Evolutionary conservation across 345 rosid genomes (phyloP).

Genomic region (Citrus medica): DNA sequence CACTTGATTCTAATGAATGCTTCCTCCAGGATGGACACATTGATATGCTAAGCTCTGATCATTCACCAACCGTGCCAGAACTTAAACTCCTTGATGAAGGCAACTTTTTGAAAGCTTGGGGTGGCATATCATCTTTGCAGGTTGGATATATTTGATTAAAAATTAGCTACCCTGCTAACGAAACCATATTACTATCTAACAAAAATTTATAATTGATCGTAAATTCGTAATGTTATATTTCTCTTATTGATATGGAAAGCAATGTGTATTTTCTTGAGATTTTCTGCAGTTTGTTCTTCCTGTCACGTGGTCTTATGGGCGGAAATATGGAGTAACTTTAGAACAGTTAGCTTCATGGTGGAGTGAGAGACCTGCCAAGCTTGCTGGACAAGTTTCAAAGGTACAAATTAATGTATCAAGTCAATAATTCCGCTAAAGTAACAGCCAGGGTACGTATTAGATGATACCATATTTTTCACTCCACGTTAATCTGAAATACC

Average conservation of each 20-base stretch:
- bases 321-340: slow-evolving; percentile 61
- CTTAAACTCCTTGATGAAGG: slow-evolving; percentile 76
- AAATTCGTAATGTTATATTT: neutral
- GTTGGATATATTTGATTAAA: slow-evolving; percentile 28
- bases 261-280: slow-evolving; percentile 29
- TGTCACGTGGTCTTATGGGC: slow-evolving; percentile 84
- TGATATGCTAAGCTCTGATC: slow-evolving; percentile 93
- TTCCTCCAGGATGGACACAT: slow-evolving; percentile 72
- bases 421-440: neutral
- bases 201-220: neutral
- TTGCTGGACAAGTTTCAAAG: slow-evolving; percentile 68
- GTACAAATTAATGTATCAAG: slow-evolving; percentile 21
- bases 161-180: neutral
- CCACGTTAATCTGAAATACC: neutral
- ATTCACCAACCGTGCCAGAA: slow-evolving; percentile 86
- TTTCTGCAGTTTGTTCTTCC: slow-evolving; percentile 86
- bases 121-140: slow-evolving; percentile 97
- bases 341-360: slow-evolving; percentile 81
- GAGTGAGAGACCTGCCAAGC: slow-evolving; percentile 91
- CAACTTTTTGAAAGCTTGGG: slow-evolving; percentile 93
- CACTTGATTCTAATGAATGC: slow-evolving; percentile 5
- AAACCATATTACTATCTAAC: neutral
- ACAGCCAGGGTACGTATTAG: neutral
- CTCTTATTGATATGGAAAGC: slow-evolving; percentile 8
- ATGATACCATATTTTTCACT: neutral